Evolutionary conservation across 2,329 filamentous ascomycete genomes (phyloP).

Genomic region (Nemania bipapillata): DNA sequence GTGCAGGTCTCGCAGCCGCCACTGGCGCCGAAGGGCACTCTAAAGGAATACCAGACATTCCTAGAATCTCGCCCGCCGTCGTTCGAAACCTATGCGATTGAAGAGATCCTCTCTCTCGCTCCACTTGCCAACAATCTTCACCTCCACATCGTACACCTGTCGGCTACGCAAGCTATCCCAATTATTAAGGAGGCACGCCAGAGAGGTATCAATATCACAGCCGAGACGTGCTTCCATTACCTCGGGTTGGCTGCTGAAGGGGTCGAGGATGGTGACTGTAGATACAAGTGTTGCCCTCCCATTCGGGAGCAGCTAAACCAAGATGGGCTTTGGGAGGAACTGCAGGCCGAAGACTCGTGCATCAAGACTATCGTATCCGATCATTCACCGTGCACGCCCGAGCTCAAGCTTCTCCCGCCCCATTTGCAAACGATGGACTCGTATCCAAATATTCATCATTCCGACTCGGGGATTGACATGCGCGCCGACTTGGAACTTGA

Average conservation of each 20-base stretch:
- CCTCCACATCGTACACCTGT: conserved; percentile 93
- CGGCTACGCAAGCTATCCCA: conserved; percentile 87
- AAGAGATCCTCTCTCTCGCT: conserved; percentile 84
- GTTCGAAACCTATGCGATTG: conserved; percentile 91
- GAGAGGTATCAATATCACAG: conserved; percentile 83
- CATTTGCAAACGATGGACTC: conserved; percentile 65
- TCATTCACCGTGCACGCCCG: conserved; percentile 94
- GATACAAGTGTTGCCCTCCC: conserved; percentile 95
- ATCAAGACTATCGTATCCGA: conserved; percentile 94
- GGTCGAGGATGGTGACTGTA: conserved; percentile 84
- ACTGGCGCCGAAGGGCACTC: conserved; percentile 74
- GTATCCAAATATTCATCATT: conserved; percentile 57
- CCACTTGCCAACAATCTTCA: conserved; percentile 82
- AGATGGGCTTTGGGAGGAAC: conserved; percentile 86
- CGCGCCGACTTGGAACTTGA: conserved; percentile 51
- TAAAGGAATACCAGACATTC: conserved; percentile 87
- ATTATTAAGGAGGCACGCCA: conserved; percentile 78
- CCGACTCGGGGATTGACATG: conserved; percentile 66
- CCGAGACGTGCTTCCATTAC: conserved; percentile 96
- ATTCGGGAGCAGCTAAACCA: conserved; percentile 85
- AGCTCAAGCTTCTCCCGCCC: conserved; percentile 85
- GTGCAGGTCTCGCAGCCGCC: conserved; percentile 77
- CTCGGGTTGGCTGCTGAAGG: conserved; percentile 84
- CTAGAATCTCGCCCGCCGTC: conserved; percentile 86
- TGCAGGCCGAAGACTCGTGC: conserved; percentile 76